Conservation (phyloP, 345 rosid genomes). For the Excoecaria cochinchinensis region DNA sequence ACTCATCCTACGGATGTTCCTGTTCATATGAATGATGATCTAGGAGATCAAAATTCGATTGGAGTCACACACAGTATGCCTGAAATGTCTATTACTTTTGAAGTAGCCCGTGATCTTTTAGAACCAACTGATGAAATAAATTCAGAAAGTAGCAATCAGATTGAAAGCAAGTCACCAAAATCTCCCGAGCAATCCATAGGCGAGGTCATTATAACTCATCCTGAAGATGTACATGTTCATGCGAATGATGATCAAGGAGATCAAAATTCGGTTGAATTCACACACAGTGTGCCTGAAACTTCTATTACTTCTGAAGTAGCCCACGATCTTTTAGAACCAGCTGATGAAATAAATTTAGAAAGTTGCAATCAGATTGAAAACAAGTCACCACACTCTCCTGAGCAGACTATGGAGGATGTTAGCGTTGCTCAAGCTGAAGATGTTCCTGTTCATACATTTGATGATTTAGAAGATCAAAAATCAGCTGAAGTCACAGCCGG, state of each 20-base stretch:
- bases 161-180: constrained; percentile 12
- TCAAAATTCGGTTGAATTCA: too few species aligned
- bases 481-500: neutral
- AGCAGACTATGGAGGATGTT: constrained; percentile 35
- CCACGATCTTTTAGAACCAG: constrained; percentile 18
- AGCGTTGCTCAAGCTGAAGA: constrained; percentile 15
- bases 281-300: too few species aligned
- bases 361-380: constrained; percentile 19
- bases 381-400: constrained; percentile 15
- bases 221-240: neutral
- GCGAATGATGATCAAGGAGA: too few species aligned
- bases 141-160: constrained; percentile 24
- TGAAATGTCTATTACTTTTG: neutral
- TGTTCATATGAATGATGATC: constrained; percentile 11
- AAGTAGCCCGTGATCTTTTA: neutral
- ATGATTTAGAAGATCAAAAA: constrained; percentile 14
- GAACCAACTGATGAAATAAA: constrained; percentile 25
- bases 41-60: constrained; percentile 1
- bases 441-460: constrained; percentile 7
- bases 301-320: too few species aligned
- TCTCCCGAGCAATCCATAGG: constrained; percentile 30
- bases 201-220: constrained; percentile 29
- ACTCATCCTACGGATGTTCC: neutral
- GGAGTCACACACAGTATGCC: neutral
- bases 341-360: constrained; percentile 29